A percentile compares a stretch with the other conserved stretches of the same genome.
Evolutionary conservation across 139 green algal genomes (phyloP).

Genomic region (Ettlia oleoabundans): DNA sequence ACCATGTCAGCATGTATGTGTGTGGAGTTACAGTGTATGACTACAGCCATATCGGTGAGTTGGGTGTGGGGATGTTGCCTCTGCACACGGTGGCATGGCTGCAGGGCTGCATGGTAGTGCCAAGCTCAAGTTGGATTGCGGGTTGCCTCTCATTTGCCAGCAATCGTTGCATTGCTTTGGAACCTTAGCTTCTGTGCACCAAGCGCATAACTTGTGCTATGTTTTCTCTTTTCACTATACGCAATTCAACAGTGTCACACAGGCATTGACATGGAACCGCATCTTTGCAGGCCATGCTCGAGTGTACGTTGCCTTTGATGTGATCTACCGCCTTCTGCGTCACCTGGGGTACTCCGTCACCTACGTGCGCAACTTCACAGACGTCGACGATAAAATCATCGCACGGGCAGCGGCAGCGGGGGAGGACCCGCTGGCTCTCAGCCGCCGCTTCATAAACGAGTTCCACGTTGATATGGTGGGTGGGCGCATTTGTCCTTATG

Average conservation of each 20-base stretch:
- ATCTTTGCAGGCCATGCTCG: constrained; percentile 85
- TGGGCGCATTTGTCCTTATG: neutral
- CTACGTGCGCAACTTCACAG: constrained; percentile 78
- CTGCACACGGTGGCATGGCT: too few species aligned
- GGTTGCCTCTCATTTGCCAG: too few species aligned
- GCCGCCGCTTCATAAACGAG: constrained; percentile 86
- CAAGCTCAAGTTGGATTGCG: too few species aligned
- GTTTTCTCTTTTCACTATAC: too few species aligned
- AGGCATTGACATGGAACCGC: neutral
- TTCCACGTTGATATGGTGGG: constrained; percentile 92
- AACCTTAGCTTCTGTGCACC: too few species aligned
- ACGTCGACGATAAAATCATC: constrained; percentile 99
- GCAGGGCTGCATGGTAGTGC: too few species aligned
- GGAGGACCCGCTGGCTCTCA: constrained; percentile 77
- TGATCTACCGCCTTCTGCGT: constrained; percentile 84
- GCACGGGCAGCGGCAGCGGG: constrained; percentile 72
- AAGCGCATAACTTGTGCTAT: too few species aligned
- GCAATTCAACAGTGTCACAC: too few species aligned
- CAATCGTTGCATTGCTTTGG: too few species aligned
- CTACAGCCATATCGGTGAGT: constrained; percentile 90
- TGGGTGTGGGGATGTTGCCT: neutral
- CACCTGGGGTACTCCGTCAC: constrained; percentile 75
- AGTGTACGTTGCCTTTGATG: constrained; percentile 95
- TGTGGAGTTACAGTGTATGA: constrained; percentile 98
- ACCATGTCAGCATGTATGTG: constrained; percentile 95